Evolutionary conservation across 2,329 filamentous ascomycete species (phyloP).

Genomic region (Hirsutella thompsonii): DNA sequence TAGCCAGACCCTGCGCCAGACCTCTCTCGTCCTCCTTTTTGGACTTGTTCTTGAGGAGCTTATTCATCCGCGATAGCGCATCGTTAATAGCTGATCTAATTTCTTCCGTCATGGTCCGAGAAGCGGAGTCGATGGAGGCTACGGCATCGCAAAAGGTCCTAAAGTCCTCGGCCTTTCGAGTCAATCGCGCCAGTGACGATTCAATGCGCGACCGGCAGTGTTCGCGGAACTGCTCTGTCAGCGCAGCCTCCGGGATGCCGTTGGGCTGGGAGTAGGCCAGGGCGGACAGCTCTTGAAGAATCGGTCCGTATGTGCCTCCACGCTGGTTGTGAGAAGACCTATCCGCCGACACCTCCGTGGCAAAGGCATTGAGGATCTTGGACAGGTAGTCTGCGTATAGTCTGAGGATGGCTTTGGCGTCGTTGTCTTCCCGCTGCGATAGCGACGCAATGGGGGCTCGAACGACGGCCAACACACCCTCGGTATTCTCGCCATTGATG

Average conservation of each 20-base stretch:
- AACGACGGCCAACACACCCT: slow-evolving; percentile 35
- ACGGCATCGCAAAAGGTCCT: slow-evolving; percentile 40
- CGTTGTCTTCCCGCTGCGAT: slow-evolving; percentile 11
- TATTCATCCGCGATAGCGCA: slow-evolving; percentile 38
- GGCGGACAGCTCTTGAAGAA: slow-evolving; percentile 38
- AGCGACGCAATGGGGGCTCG: slow-evolving; percentile 25
- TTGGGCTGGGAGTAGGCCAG: slow-evolving; percentile 40
- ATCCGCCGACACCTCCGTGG: slow-evolving; percentile 9
- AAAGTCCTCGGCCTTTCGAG: slow-evolving; percentile 39
- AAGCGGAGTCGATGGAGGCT: slow-evolving; percentile 36
- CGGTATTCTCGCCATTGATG: slow-evolving; percentile 42
- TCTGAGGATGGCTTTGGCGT: slow-evolving; percentile 25
- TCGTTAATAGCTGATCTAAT: slow-evolving; percentile 38
- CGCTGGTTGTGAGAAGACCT: slow-evolving; percentile 14
- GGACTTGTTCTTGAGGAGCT: slow-evolving; percentile 31
- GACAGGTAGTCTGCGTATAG: slow-evolving; percentile 42
- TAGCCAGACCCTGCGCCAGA: slow-evolving; percentile 52
- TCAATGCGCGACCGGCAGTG: slow-evolving; percentile 43
- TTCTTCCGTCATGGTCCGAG: slow-evolving; percentile 41
- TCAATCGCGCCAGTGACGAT: slow-evolving; percentile 44
- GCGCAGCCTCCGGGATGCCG: slow-evolving; percentile 24
- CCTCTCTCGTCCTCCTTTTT: slow-evolving; percentile 22
- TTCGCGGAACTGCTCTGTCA: slow-evolving; percentile 41
- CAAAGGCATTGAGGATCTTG: slow-evolving; percentile 30
- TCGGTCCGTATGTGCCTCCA: slow-evolving; percentile 18